Evolutionary conservation across 78 protist genomes (phyloP).

Genomic region (Pigoraptor vietnamica): DNA sequence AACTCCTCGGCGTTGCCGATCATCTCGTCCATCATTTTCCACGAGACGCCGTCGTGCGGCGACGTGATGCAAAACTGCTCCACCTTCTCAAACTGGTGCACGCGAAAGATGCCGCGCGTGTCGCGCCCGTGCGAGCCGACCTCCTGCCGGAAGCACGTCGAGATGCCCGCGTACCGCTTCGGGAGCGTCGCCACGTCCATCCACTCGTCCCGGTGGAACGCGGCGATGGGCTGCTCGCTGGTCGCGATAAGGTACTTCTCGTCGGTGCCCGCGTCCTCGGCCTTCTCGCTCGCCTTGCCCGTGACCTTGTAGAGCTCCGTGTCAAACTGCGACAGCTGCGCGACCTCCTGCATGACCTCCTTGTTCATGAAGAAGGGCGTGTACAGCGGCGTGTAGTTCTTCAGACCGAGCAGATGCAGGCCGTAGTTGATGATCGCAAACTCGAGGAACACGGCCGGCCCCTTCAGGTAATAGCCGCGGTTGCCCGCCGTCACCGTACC

Average conservation of each 20-base stretch:
- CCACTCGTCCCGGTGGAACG: conserved; percentile 82
- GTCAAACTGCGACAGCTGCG: conserved; percentile 97
- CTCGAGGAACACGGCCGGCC: conserved; percentile 12
- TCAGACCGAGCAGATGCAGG: background rate
- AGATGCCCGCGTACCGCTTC: conserved; percentile 87
- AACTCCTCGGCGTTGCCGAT: conserved; percentile 82
- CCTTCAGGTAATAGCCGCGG: conserved; percentile 82
- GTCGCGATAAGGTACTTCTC: conserved; percentile 99
- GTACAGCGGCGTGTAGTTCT: conserved; percentile 75
- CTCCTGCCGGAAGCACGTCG: conserved; percentile 99
- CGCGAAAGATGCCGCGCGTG: conserved; percentile 98
- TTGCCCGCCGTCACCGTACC: conserved; percentile 83
- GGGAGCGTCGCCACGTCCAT: conserved; percentile 53
- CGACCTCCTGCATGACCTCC: conserved; percentile 85
- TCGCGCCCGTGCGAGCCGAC: conserved; percentile 96
- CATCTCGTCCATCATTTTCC: conserved; percentile 93
- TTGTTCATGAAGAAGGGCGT: conserved; percentile 95
- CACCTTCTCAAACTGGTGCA: conserved; percentile 98
- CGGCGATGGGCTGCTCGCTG: conserved; percentile 98
- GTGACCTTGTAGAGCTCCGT: conserved; percentile 97
- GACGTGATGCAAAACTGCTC: conserved; percentile 95
- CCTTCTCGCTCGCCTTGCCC: conserved; percentile 24
- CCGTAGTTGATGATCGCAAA: conserved; percentile 3
- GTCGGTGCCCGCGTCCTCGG: conserved; percentile 53
- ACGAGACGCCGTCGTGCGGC: conserved; percentile 87